These are phyloP conservation scores for Pichia sp. DNA, from an alignment of 1,139 yeast species.

Conservation along the genomic window DNA sequence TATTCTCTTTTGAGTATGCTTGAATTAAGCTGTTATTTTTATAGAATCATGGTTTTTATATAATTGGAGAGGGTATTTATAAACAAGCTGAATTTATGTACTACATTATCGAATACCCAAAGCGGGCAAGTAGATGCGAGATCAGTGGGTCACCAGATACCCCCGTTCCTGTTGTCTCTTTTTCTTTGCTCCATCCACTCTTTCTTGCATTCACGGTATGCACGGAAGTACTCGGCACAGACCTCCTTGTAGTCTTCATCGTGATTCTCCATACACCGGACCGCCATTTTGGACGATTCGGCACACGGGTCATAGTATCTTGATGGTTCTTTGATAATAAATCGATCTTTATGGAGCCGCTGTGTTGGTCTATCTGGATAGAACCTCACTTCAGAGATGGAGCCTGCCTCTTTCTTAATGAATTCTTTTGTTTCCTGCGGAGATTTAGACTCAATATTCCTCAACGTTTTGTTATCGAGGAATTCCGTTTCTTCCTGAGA, in stretches of 20 bases:
- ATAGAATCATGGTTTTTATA: not conserved
- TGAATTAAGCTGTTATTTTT: slow-evolving; percentile 10
- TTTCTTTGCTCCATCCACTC: slow-evolving; percentile 52
- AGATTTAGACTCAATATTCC: slow-evolving; percentile 21
- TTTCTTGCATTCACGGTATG: slow-evolving; percentile 85
- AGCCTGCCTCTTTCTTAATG: slow-evolving; percentile 48
- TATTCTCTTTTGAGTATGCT: slow-evolving; percentile 25
- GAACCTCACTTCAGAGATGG: slow-evolving; percentile 55
- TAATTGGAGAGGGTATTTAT: slow-evolving; percentile 1
- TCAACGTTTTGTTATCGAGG: slow-evolving; percentile 39
- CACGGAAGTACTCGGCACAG: slow-evolving; percentile 85
- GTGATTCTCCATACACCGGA: slow-evolving; percentile 75
- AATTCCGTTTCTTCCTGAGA: slow-evolving; percentile 27
- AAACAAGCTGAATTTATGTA: slow-evolving; percentile 6
- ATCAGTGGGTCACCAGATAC: slow-evolving; percentile 28
- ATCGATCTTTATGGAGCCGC: slow-evolving; percentile 56
- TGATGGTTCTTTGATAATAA: slow-evolving; percentile 69
- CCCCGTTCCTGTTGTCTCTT: slow-evolving; percentile 28
- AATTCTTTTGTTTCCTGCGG: slow-evolving; percentile 18
- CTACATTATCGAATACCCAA: not conserved
- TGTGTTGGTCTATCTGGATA: slow-evolving; percentile 81
- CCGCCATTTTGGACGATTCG: slow-evolving; percentile 81
- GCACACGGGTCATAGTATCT: slow-evolving; percentile 91
- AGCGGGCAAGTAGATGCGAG: not conserved
- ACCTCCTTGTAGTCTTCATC: slow-evolving; percentile 57